phyloP scores from a whole-genome alignment of 495 filamentous ascomycete species.

The Hypomontagnella submonticulosa region DNA sequence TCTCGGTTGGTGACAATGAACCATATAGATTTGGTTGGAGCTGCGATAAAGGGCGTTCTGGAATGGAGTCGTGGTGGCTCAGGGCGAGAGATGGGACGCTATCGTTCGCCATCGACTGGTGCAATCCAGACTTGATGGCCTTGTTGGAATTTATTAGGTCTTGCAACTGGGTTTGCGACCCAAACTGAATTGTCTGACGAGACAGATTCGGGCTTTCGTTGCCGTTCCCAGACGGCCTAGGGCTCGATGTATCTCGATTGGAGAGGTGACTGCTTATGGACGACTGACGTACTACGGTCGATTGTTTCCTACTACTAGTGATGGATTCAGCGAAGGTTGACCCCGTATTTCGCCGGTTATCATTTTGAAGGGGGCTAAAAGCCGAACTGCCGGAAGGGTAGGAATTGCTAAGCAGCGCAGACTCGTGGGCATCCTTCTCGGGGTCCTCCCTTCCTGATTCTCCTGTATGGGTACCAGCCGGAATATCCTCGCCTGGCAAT shows the following conservation, averaged over 20 bases:
- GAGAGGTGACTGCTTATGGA: constrained; percentile 57
- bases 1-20: constrained; percentile 27
- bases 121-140: constrained; percentile 60
- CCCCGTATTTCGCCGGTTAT: constrained; percentile 60
- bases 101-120: constrained; percentile 61
- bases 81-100: constrained; percentile 61
- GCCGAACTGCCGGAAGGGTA: constrained; percentile 32
- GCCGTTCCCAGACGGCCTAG: constrained; percentile 50
- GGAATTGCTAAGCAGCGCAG: constrained; percentile 53
- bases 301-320: constrained; percentile 44
- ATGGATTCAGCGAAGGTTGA: constrained; percentile 57
- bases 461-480: constrained; percentile 11
- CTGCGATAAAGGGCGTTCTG: constrained; percentile 44
- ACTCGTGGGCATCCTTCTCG: constrained; percentile 38
- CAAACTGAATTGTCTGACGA: constrained; percentile 55
- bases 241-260: constrained; percentile 53
- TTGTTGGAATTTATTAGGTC: constrained; percentile 66
- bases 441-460: constrained; percentile 23
- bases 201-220: constrained; percentile 68
- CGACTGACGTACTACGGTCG: constrained; percentile 44
- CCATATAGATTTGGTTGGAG: constrained; percentile 32
- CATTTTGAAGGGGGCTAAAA: constrained; percentile 32
- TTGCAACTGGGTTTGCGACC: constrained; percentile 61
- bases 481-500: constrained; percentile 14
- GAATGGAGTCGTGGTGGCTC: constrained; percentile 54